Evolutionary conservation across 2,329 filamentous ascomycete genomes (phyloP).

Genomic region (Neonectria punicea): DNA sequence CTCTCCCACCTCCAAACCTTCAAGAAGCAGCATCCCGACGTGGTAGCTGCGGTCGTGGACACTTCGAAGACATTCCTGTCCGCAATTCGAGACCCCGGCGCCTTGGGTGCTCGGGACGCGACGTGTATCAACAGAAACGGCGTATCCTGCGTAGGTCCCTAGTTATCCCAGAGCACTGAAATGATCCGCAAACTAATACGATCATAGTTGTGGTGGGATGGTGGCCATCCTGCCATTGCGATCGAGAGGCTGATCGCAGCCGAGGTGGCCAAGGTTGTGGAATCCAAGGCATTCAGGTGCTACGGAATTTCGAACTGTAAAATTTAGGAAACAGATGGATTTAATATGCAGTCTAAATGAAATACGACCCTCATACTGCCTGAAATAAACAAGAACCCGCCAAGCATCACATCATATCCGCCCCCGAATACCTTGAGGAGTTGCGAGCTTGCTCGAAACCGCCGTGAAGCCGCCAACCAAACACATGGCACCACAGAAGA

Average conservation of each 20-base stretch:
- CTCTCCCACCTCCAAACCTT: constrained; percentile 5
- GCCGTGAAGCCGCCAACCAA: constrained; percentile 33
- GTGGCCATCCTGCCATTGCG: constrained; percentile 7
- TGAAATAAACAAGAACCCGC: too few species aligned
- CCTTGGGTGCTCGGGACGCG: constrained; percentile 11
- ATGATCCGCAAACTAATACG: not conserved
- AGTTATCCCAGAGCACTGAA: not conserved
- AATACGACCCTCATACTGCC: too few species aligned
- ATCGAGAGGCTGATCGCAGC: constrained; percentile 19
- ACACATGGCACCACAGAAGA: constrained; percentile 37
- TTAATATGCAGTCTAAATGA: not conserved
- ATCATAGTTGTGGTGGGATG: constrained; percentile 18
- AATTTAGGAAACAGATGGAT: not conserved
- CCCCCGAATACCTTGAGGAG: constrained; percentile 12
- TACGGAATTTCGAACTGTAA: not conserved
- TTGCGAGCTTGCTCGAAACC: constrained; percentile 24
- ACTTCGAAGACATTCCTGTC: constrained; percentile 8
- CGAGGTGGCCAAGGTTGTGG: constrained; percentile 8
- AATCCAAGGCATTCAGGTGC: constrained; percentile 1
- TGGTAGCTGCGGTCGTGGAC: constrained; percentile 5
- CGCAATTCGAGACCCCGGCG: constrained; percentile 1
- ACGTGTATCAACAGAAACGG: constrained; percentile 5
- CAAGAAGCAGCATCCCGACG: constrained; percentile 4
- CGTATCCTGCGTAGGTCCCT: constrained; percentile 9
- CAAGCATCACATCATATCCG: not conserved